Evolutionary conservation across 2,329 filamentous ascomycete genomes (phyloP), one percentile per base, ranked within the genome.

Genomic region (Aspergillus sergii): DNA sequence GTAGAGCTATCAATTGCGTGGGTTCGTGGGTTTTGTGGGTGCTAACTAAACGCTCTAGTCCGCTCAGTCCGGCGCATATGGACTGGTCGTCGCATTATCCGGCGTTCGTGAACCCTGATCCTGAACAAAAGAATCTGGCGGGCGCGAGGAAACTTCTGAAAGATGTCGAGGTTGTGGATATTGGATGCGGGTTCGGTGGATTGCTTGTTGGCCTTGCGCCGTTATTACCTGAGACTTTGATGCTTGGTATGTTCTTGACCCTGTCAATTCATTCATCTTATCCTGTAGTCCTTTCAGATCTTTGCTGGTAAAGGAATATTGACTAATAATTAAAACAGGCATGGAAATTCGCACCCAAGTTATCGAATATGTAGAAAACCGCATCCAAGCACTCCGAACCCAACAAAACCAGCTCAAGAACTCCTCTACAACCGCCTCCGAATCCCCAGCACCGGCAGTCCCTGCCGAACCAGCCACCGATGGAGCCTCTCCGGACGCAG

Each of bases 121-220:
- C 72, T 9, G 69, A 68, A 14, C 72, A 75, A 57, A 71, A 67
- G 57, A 80, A 73, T 36, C 68, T 76, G 21, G 64, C 62, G 26
- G 77, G 75, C 28, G 67, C 70, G 66, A 74, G 64, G 76, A 77
- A 71, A 75, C 78, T 91, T 65, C 82, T 81, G 39, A 90, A 91
- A 75, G 84, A 92, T 64, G 90, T 99, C 54, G 93, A 97, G 75
- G 88, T 99, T 53, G 93, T 94, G 68, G 95, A 99, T 80, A 97
- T 99, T 75, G 95, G 95, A 30, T 99, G 95, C 77, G 95, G 95
- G 6, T 99, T 97, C 77, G 95, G 95, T 54, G 95, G 95, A 8
- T 83, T 99, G 61, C 84, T 96, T 4, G 90, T 98, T 67, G 94
- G 93, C 7, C 85, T 99, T 54, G 89, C 92, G 14, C 92, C 94